Percentiles rank a stretch among this genome's conserved stretches.
These are phyloP conservation scores for Aspergillus bertholletiae DNA, from an alignment of 495 filamentous ascomycete genomes.

Conservation along the genomic window DNA sequence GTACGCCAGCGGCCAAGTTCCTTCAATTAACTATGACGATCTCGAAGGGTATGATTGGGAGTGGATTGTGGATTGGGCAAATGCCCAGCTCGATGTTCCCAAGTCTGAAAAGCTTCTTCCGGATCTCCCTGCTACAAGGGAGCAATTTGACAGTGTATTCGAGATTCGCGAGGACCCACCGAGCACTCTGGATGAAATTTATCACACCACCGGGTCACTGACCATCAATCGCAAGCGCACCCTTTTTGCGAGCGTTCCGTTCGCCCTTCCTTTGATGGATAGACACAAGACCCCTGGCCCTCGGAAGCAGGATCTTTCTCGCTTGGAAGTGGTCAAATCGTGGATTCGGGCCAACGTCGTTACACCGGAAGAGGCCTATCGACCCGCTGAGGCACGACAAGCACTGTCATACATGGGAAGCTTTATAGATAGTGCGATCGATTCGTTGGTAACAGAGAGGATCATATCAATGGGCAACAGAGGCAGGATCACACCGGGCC, in stretches of 20 bases:
- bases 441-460: slow-evolving; percentile 55
- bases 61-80: slow-evolving; percentile 69
- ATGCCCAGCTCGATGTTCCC: slow-evolving; percentile 43
- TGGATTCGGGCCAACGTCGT: slow-evolving; percentile 58
- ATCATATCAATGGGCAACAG: slow-evolving; percentile 56
- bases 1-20: slow-evolving; percentile 66
- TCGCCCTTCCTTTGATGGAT: slow-evolving; percentile 23
- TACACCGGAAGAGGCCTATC: slow-evolving; percentile 48
- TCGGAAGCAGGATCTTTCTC: slow-evolving; percentile 20
- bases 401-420: slow-evolving; percentile 42
- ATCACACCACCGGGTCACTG: slow-evolving; percentile 28
- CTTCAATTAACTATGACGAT: slow-evolving; percentile 67
- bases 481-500: slow-evolving; percentile 48
- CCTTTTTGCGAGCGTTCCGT: slow-evolving; percentile 37
- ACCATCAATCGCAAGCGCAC: slow-evolving; percentile 32
- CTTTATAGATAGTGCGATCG: slow-evolving; percentile 52
- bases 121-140: slow-evolving; percentile 48
- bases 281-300: slow-evolving; percentile 5
- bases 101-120: slow-evolving; percentile 36
- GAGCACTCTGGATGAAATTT: slow-evolving; percentile 36
- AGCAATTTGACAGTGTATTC: slow-evolving; percentile 48
- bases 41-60: slow-evolving; percentile 75
- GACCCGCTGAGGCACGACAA: slow-evolving; percentile 33
- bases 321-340: slow-evolving; percentile 49
- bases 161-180: slow-evolving; percentile 42